phyloP scores from a whole-genome alignment of 352 stramenopile genomes.

The Phytophthora palmivora region DNA sequence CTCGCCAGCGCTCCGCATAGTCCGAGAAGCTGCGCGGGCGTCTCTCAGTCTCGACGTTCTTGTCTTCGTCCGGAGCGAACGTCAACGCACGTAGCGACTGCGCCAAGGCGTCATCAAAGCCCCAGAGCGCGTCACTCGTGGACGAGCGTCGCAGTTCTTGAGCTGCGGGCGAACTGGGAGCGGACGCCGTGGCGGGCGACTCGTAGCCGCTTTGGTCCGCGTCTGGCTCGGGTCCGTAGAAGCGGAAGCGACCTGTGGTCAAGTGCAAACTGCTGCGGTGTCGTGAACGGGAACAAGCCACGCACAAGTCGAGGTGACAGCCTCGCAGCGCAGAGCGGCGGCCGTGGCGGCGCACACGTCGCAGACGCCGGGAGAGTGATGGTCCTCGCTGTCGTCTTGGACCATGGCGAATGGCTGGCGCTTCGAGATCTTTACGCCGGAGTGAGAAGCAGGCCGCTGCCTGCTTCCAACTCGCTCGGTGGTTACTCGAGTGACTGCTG shows the following conservation, averaged over 20 bases:
- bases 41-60: slow-evolving; percentile 13
- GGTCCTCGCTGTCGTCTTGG: slow-evolving; percentile 16
- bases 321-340: slow-evolving; percentile 47
- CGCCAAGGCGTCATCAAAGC: slow-evolving; percentile 46
- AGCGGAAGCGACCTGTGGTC: slow-evolving; percentile 39
- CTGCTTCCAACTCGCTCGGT: slow-evolving; percentile 24
- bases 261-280: slow-evolving; percentile 53
- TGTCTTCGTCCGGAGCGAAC: slow-evolving; percentile 33
- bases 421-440: slow-evolving; percentile 26
- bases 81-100: slow-evolving; percentile 60
- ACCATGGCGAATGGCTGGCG: slow-evolving; percentile 8
- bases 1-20: slow-evolving; percentile 52
- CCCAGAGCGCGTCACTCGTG: slow-evolving; percentile 33
- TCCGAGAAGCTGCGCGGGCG: slow-evolving; percentile 75
- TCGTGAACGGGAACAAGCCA: slow-evolving; percentile 49
- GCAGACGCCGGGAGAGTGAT: slow-evolving; percentile 33
- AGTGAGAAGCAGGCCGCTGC: slow-evolving; percentile 24
- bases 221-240: slow-evolving; percentile 17
- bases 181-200: slow-evolving; percentile 38
- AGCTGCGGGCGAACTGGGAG: slow-evolving; percentile 31
- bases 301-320: slow-evolving; percentile 64
- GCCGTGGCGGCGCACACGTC: slow-evolving; percentile 46
- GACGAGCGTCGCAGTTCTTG: slow-evolving; percentile 18
- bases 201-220: slow-evolving; percentile 16
- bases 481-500: slow-evolving; percentile 40